Evolutionary conservation across 495 filamentous ascomycete genomes (phyloP), one percentile per base, ranked within the genome.

Genomic region (Lophiostoma macrostomum): DNA sequence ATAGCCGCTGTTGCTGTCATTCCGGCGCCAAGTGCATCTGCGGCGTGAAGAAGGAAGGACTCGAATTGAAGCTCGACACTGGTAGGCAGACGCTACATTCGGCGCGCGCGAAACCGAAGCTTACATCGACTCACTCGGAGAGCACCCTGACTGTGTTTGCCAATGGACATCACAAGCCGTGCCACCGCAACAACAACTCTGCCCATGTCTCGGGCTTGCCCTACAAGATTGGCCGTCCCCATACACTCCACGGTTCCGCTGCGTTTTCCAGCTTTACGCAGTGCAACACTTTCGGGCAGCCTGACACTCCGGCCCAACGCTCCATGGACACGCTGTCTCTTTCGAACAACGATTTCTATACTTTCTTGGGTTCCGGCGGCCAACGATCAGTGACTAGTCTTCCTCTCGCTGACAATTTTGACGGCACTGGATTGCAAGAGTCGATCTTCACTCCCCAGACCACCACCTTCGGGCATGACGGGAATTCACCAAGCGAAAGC

Each of bases 21-120:
- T 88, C 95, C 71, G 93, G 93, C 66, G 83, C 83, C 62, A 88
- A 88, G 71, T 98, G 93, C 75, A 86, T 83, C 56, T 98, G 93
- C 73, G 84, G 87, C 60, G 68, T 90, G 69, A 98, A 96, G 76
- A 95, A 91, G 73, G 93, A 96, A 71, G 64, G 66, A 14, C 77
- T 79, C 48, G 75, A 77, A 58, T 79, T 93, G 56, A 86, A 94
- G 66, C 86, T 44, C 84, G 88, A 40, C 82, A 83, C 54, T 80
- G 86, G 71, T 78, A 71, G 73, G 68, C 45, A 56, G 72, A 50
- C 76, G 46, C 68, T 72, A 52, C 68, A 71, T 48, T 63, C 71
- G 65, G 75, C 85, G 70, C 67, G 70, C 56, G 69, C 76, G 63
- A 83, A 85, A 72, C 77, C 90, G 36, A 82, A 85, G 53, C 83